Base-by-base conservation (phyloP, 352 stramenopile species). In the Phytophthora brassicae region DNA sequence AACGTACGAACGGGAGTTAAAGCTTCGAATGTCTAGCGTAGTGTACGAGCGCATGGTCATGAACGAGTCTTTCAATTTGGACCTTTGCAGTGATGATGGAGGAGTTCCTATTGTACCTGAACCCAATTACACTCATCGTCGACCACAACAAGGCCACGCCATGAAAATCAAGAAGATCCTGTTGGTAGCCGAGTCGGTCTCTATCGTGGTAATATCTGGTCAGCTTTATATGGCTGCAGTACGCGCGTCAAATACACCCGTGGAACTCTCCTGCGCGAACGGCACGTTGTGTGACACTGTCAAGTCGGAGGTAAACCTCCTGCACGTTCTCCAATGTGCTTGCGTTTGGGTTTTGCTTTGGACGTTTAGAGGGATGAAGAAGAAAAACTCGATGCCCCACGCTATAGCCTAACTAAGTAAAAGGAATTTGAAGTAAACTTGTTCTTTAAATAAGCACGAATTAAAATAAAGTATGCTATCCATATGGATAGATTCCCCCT, bases 201-300 rank as follows among this genome's bases (percentile, higher is more conserved):
- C 68, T 4, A 17, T 63, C 7, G 41, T 72, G 36, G 64, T 67
- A 16, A 60, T 75, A 6, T 58, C 45, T 9, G 70, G 64, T 0
- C 72, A 84, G 68, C 67, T 86, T 4, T 79, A 75, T 54, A 66
- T 80, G 39, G 78, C 64, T n/a, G n/a, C 4, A 29, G 75, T 24
- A 62, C 56, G 17, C 70, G 63, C 14, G 54, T 68, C 14, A 57
- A 66, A 65, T 39, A 50, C 66, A 35, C 49, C 58, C 1, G 55
- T 71, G 22, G 80, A 85, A 52, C 64, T 89, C 6, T 74, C 72
- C 2, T 89, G 77, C 33, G 77, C 80, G 8, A 87, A 88, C 48
- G 80, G 77, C 24, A 24, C 68, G n/a, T 11, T 72, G 19, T 89
- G 77, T 43, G 71, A 78, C 14, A 50, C 68, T 16, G 48, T 89